These are phyloP conservation scores for Phaeotremella skinneri DNA, from an alignment of 768 basidiomycete species.

Conservation along the genomic window DNA sequence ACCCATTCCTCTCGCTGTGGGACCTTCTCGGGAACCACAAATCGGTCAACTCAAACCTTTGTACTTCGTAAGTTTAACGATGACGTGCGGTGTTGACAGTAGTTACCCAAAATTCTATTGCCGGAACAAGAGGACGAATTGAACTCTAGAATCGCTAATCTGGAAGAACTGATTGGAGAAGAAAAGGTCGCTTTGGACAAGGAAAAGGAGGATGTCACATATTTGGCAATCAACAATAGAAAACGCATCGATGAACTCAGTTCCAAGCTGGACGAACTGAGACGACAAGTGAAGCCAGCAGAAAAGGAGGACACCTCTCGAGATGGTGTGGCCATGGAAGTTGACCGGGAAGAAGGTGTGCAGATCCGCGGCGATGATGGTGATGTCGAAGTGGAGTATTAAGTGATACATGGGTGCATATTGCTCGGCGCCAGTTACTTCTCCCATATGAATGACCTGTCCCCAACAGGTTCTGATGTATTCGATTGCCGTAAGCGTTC, in stretches of 20 bases:
- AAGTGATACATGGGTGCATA: neutral
- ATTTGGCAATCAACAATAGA: conserved; percentile 20
- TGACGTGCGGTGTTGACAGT: neutral
- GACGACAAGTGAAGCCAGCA: conserved; percentile 28
- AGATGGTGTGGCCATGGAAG: neutral
- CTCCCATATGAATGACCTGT: neutral
- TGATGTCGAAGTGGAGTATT: conserved; percentile 46
- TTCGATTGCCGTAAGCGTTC: conserved; percentile 8
- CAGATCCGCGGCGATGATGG: conserved; percentile 42
- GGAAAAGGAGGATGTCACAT: conserved; percentile 23
- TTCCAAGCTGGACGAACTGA: conserved; percentile 27
- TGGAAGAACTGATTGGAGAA: conserved; percentile 38
- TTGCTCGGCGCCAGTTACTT: neutral
- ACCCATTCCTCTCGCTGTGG: conserved; percentile 42
- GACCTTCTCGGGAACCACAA: conserved; percentile 36
- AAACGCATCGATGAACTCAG: conserved; percentile 32
- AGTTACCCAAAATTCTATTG: conserved; percentile 47
- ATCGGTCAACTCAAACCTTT: conserved; percentile 37
- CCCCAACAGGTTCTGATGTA: neutral
- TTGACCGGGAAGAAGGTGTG: conserved; percentile 26
- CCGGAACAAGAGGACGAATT: conserved; percentile 41
- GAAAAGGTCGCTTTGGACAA: conserved; percentile 27
- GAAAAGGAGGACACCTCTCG: neutral
- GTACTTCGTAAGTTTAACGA: conserved; percentile 40
- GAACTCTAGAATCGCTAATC: conserved; percentile 26